These are phyloP conservation scores for Sophora flavescens DNA, from an alignment of 306 rosid species.

Conservation along the genomic window DNA sequence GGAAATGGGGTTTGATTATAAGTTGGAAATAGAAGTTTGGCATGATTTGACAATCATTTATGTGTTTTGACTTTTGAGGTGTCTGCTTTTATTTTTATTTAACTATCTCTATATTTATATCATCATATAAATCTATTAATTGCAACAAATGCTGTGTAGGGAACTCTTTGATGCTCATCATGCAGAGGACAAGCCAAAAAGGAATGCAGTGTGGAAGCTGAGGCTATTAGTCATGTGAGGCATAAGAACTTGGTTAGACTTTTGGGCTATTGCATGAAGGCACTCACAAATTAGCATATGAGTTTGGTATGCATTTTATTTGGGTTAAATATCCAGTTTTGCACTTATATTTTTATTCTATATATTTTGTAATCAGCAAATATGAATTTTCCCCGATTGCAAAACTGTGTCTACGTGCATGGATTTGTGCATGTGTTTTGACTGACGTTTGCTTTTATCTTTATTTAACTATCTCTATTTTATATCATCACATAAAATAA, in stretches of 20 bases:
- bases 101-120: no score
- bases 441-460: constrained; percentile 41
- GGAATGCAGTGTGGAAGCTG: constrained; percentile 96
- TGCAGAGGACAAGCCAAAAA: constrained; percentile 94
- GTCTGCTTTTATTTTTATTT: no score
- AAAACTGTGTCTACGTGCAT: neutral
- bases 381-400: constrained; percentile 33
- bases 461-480: neutral
- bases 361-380: constrained; percentile 38
- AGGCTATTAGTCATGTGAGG: constrained; percentile 94
- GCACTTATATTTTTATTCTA: neutral
- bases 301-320: constrained; percentile 35
- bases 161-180: constrained; percentile 30
- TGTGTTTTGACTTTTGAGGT: no score
- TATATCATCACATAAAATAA: neutral
- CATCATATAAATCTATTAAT: no score
- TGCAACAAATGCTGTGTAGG: no score
- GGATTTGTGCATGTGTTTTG: constrained; percentile 22
- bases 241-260: constrained; percentile 94
- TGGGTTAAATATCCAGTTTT: constrained; percentile 21
- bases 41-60: no score
- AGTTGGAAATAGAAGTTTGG: no score
- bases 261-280: constrained; percentile 96
- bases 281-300: constrained; percentile 76
- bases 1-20: no score